These are phyloP conservation scores for Dalbergia oliveri DNA, from an alignment of 306 rosid genomes.

Conservation along the genomic window DNA sequence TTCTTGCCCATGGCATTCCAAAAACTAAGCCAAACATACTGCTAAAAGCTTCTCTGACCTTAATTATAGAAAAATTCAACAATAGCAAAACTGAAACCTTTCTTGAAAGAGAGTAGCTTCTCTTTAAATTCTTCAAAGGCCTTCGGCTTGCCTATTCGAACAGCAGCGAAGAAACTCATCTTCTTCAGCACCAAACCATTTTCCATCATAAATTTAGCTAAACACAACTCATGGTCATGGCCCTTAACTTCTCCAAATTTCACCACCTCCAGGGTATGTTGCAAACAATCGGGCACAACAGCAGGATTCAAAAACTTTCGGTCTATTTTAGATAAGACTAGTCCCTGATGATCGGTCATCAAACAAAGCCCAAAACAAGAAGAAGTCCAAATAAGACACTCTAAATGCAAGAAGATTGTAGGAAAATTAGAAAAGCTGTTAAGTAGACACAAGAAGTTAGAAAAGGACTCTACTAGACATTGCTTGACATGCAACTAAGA, in stretches of 20 bases:
- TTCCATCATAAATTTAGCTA: constrained; percentile 36
- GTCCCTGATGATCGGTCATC: neutral
- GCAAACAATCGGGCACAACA: neutral
- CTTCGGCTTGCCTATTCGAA: rapidly evolving
- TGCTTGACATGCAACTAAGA: too few species aligned
- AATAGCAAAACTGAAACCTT: constrained; percentile 6
- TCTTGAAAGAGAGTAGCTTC: constrained; percentile 33
- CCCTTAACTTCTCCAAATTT: neutral
- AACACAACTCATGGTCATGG: neutral
- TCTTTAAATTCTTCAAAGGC: constrained; percentile 16
- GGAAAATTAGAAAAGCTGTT: too few species aligned
- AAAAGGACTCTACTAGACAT: too few species aligned
- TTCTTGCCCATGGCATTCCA: too few species aligned
- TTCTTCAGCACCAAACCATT: constrained; percentile 22
- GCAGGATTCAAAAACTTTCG: neutral
- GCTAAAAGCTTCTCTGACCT: neutral
- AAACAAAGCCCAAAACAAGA: too few species aligned
- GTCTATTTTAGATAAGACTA: too few species aligned
- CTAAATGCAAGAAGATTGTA: too few species aligned
- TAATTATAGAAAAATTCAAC: constrained; percentile 31
- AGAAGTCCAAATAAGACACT: too few species aligned
- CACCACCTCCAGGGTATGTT: constrained; percentile 8
- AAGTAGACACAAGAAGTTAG: too few species aligned
- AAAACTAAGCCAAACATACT: neutral
- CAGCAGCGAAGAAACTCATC: neutral